phyloP scores from a whole-genome alignment of 371 early-diverging fungal species.

The Rhizopus delemar region DNA sequence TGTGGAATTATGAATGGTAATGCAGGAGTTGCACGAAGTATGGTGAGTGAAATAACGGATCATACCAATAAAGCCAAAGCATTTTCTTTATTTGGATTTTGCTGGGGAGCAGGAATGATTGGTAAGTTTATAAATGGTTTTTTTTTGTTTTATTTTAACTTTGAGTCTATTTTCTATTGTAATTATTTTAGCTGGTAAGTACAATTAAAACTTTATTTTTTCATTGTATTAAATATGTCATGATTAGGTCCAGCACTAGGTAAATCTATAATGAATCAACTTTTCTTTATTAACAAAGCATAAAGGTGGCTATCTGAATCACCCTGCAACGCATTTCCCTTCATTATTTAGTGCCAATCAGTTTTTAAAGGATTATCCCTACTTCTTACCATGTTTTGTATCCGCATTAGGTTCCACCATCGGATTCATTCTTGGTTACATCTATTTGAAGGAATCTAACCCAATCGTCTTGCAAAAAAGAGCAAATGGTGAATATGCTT shows the following conservation, averaged over 20 bases:
- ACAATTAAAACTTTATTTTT: not conserved
- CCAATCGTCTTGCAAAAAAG: constrained; percentile 25
- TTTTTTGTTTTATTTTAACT: not conserved
- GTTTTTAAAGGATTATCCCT: constrained; percentile 75
- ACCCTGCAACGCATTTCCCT: constrained; percentile 76
- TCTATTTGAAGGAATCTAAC: constrained; percentile 78
- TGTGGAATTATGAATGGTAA: constrained; percentile 87
- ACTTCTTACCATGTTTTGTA: constrained; percentile 84
- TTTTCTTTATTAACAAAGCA: not conserved
- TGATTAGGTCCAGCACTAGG: constrained; percentile 28
- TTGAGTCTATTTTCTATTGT: not conserved
- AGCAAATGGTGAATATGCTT: constrained; percentile 9
- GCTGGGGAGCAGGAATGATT: constrained; percentile 70
- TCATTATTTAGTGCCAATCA: constrained; percentile 62
- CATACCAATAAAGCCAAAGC: constrained; percentile 71
- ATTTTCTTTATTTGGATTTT: constrained; percentile 70
- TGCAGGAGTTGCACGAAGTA: constrained; percentile 80
- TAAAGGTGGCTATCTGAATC: constrained; percentile 75
- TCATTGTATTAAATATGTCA: not conserved
- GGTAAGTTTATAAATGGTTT: constrained; percentile 21
- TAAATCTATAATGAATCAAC: not conserved
- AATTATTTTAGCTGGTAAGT: constrained; percentile 27
- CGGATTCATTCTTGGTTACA: constrained; percentile 68
- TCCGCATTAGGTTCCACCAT: constrained; percentile 64
- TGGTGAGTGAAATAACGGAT: constrained; percentile 87